Evolutionary conservation across 2,329 filamentous ascomycete species (phyloP), one percentile per base, ranked within the genome.

Genomic region (Xylaria sp.): DNA sequence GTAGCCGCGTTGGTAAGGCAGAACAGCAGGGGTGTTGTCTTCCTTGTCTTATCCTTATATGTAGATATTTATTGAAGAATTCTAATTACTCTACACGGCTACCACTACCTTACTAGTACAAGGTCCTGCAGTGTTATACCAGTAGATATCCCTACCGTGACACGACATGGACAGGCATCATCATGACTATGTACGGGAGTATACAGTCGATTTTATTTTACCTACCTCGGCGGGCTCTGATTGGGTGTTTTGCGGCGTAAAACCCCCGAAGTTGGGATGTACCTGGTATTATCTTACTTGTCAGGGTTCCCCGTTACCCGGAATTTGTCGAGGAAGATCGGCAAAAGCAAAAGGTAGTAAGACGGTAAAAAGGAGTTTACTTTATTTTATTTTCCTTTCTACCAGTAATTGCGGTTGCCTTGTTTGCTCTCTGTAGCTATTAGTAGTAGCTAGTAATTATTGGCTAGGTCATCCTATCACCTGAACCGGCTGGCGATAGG

Each of bases 281-380:
- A 28, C 28, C 28, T 28, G 28, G 28, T 28, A 28, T 28, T 28
- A n/a, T n/a, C 41, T 18, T 48, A 20, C 18, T 48, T 48, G 20
- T 50, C 46, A 50, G 23, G 23, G 20, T 48, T 48, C 39, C 54
- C 54, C 34, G 25, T 41, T 23, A 41, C n/a, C 20, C 34, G 56
- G 56, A n/a, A 3, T 20, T 25, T 50, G 15, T 18, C 20, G n/a
- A 6, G 41, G 4, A 44, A 46, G 56, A 59, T 48, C 23, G 56
- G 41, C 56, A 59, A 59, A 59, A 59, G 56, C 39, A 59, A 59
- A 58, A 59, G 46, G 18, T 48, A 13, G 46, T 12, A 50, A 50
- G 20, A 50, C 46, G 20, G 46, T 12, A 50, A 25, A 50, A 25
- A 25, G 25, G 46, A 50, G 46, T 25, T 50, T 25, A 5, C 12